These are phyloP conservation scores for Artemisia annua DNA, from an alignment of 129 eudicot species.

Conservation along the genomic window DNA sequence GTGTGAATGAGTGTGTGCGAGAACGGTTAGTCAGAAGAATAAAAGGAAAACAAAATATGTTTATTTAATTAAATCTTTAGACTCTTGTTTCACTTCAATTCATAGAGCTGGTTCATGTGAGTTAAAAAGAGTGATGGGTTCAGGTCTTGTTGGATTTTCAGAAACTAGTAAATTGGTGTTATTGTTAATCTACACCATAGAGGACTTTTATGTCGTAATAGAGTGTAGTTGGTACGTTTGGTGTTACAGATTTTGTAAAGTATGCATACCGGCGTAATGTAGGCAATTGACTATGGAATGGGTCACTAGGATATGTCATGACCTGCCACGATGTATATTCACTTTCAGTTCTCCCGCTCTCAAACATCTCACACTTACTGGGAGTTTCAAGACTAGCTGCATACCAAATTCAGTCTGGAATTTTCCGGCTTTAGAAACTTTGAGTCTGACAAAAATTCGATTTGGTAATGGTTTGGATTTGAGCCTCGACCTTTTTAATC, in stretches of 20 bases:
- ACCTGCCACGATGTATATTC: conserved; percentile 5
- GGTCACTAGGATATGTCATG: not conserved
- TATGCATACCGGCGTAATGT: not conserved
- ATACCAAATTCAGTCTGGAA: not conserved
- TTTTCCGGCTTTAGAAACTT: conserved; percentile 19
- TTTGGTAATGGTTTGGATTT: not conserved
- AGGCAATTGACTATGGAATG: conserved; percentile 1
- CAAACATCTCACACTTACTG: conserved; percentile 9
- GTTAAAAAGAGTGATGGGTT: too few relatives aligned
- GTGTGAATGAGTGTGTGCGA: too few relatives aligned
- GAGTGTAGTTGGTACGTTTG: too few relatives aligned
- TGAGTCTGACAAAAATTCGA: not conserved
- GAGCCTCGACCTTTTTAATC: not conserved
- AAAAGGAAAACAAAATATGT: too few relatives aligned
- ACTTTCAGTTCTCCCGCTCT: conserved; percentile 3
- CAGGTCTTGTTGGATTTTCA: too few relatives aligned
- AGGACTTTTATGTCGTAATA: too few relatives aligned
- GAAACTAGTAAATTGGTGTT: too few relatives aligned
- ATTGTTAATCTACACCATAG: too few relatives aligned
- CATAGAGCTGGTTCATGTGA: too few relatives aligned
- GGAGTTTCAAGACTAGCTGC: not conserved
- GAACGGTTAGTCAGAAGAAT: too few relatives aligned
- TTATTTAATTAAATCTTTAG: too few relatives aligned
- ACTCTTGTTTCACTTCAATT: too few relatives aligned
- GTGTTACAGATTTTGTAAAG: not conserved